A percentile compares a stretch with the other conserved stretches of the same genome.
Conservation (phyloP, 2,329 filamentous ascomycete species). For the Aspergillus sp. region DNA sequence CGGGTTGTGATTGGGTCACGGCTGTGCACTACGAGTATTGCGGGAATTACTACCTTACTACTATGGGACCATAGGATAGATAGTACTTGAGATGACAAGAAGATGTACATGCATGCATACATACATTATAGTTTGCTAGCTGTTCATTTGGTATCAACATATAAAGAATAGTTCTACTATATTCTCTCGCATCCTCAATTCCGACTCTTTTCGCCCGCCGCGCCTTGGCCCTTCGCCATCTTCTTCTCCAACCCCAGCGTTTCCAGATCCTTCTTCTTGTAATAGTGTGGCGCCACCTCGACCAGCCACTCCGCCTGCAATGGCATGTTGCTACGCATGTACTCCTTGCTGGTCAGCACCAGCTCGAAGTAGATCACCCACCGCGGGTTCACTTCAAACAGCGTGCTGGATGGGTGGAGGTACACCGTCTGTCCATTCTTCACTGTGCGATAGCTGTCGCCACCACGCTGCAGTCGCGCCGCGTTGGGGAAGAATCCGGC, state of each 20-base stretch:
- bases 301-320: conserved; percentile 81
- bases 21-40: neutral
- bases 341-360: conserved; percentile 93
- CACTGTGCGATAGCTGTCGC: conserved; percentile 85
- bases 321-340: conserved; percentile 84
- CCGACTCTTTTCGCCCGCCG: conserved; percentile 42
- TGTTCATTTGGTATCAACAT: neutral
- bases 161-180: neutral
- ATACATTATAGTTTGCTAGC: neutral
- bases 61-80: too few species aligned
- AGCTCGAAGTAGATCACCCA: conserved; percentile 86
- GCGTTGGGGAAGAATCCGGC: conserved; percentile 95
- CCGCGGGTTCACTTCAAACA: conserved; percentile 78
- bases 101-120: conserved; percentile 3
- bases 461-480: conserved; percentile 76
- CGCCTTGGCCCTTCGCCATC: conserved; percentile 59
- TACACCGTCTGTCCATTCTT: conserved; percentile 88
- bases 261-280: conserved; percentile 89
- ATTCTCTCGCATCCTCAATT: conserved; percentile 6
- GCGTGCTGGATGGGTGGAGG: conserved; percentile 83
- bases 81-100: neutral
- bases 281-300: conserved; percentile 90
- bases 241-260: conserved; percentile 75
- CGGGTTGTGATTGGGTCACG: neutral
- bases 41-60: too few species aligned